A percentile compares a stretch with the other conserved stretches of the same genome.
These are phyloP conservation scores for Scedosporium dehoogii DNA, from an alignment of 2,329 filamentous ascomycete genomes.

Conservation along the genomic window DNA sequence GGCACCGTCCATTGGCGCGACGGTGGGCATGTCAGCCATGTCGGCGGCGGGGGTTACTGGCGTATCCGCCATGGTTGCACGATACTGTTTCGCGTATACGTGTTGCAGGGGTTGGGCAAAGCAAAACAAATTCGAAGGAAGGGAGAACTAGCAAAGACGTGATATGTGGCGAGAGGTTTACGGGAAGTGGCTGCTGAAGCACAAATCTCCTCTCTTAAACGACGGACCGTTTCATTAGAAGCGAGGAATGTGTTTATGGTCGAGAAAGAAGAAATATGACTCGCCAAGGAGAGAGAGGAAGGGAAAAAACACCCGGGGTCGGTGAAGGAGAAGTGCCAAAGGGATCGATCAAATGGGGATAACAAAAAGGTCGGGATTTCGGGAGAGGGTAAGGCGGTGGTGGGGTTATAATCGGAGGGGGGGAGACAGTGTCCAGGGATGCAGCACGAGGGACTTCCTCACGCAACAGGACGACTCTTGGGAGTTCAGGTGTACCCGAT, in stretches of 20 bases:
- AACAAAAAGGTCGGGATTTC: neutral
- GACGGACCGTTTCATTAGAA: conserved; percentile 3
- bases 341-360: neutral
- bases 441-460: neutral
- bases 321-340: neutral
- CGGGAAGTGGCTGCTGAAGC: neutral
- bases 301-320: neutral
- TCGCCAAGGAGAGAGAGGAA: neutral
- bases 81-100: neutral
- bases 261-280: neutral
- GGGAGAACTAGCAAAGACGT: neutral
- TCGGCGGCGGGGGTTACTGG: neutral
- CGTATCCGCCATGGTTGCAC: neutral
- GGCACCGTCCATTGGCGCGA: neutral
- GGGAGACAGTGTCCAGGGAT: neutral
- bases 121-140: neutral
- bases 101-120: neutral
- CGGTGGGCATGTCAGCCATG: neutral
- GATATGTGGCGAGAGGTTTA: neutral
- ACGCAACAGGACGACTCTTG: neutral
- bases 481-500: neutral
- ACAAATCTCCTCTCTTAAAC: neutral
- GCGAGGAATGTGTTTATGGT: neutral
- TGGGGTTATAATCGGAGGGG: neutral
- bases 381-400: neutral